Base-by-base conservation (phyloP, 1,284 basidiomycete genomes). In the Ustilago bromivora region DNA sequence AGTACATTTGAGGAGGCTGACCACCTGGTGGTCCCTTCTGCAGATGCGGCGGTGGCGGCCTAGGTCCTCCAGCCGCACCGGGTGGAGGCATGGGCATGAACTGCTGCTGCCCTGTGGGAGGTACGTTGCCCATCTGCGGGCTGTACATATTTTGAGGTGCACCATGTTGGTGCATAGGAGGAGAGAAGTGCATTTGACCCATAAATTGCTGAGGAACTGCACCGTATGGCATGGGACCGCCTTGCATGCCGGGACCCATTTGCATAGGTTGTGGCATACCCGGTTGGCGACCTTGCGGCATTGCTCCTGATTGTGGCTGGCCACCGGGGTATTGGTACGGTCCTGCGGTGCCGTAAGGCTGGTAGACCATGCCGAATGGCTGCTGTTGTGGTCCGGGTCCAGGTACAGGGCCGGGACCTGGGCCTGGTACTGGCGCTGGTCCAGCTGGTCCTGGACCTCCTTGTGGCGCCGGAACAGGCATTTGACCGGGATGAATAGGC, bases 171-270 rank as follows among this genome's bases (percentile, higher is more conserved):
- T 76, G 78, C 73, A 83, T 76, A n/a, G 73, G 62, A 12, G 78
- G 76, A 15, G 78, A 80, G 60, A 82, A 82, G 8, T 72, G 80
- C 74, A 82, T 78, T 52, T 74, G 71, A 13, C 71, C 67, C 73
- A 80, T 73, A 19, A 76, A 79, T 31, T 82, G 80, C 60, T 77
- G 78, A 5, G 69, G 74, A 46, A 79, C 69, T 4, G 61, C 67
- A 31, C 78, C 78, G 41, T 72, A 78, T 11, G 76, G 76, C 67
- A 76, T 75, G 17, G 67, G 71, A 19, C 57, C 67, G 34, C 76
- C 78, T 38, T 66, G 71, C 52, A 63, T 61, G 53, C 41, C 62
- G 2, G 74, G 78, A n/a, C 43, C 74, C 66, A 68, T 67, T 49
- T 65, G 75, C 67, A 71, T 66, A 19, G 73, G 66, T 2, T 69